These are phyloP conservation scores for Lactarius akahatsu DNA, from an alignment of 768 basidiomycete genomes.

Conservation along the genomic window DNA sequence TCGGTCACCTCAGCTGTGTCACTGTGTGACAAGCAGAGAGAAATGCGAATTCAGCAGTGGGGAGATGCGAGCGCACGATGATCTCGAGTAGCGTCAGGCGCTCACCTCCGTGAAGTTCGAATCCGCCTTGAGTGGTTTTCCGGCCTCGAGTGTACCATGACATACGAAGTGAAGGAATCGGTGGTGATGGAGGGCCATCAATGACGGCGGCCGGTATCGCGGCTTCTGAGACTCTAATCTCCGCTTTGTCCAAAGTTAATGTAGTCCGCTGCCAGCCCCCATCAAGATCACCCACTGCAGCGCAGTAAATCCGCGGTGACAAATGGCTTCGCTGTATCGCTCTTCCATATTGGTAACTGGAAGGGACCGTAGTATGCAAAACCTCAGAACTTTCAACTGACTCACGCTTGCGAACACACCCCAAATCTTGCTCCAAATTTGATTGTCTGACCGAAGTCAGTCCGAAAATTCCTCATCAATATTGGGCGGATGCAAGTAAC, in stretches of 20 bases:
- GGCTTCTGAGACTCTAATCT: not conserved
- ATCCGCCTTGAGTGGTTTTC: not conserved
- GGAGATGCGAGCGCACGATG: not conserved
- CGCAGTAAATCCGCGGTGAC: not conserved
- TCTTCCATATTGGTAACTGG: not conserved
- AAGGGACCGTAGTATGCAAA: not conserved
- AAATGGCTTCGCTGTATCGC: not conserved
- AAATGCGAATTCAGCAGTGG: not conserved
- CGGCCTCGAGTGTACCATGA: not conserved
- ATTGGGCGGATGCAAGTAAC: too few relatives aligned
- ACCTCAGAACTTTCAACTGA: too few relatives aligned
- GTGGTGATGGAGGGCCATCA: not conserved
- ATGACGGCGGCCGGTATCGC: not conserved
- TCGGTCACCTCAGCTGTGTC: not conserved
- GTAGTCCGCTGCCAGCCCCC: not conserved
- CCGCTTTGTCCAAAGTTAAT: not conserved
- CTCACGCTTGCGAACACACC: not conserved
- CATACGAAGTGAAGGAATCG: not conserved
- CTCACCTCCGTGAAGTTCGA: not conserved
- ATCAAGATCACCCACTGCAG: not conserved
- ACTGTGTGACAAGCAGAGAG: not conserved
- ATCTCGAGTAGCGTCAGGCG: not conserved
- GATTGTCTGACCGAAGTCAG: not conserved
- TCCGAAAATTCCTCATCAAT: not conserved
- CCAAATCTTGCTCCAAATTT: too few relatives aligned